phyloP scores from a whole-genome alignment of 805 yeast species.

The Metahyphopichia silvanorum region DNA sequence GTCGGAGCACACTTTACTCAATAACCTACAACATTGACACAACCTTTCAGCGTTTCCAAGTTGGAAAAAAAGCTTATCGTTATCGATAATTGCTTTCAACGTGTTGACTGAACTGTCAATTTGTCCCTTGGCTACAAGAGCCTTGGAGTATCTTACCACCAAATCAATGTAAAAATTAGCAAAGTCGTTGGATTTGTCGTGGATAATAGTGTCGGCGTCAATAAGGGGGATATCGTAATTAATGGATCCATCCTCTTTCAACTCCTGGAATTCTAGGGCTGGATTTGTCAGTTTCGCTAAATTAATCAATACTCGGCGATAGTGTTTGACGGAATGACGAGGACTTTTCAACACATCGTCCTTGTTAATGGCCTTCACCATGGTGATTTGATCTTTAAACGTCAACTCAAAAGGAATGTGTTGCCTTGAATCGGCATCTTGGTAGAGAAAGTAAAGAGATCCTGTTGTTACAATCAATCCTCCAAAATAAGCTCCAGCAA shows the following conservation, averaged over 20 bases:
- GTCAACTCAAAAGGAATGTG: constrained; percentile 38
- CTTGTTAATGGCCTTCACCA: constrained; percentile 41
- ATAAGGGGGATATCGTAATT: constrained; percentile 33
- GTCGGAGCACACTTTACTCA: constrained; percentile 23
- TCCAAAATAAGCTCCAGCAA: constrained; percentile 44
- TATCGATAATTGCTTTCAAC: constrained; percentile 26
- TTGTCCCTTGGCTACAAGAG: constrained; percentile 40
- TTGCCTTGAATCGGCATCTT: constrained; percentile 37
- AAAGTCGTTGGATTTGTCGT: constrained; percentile 26
- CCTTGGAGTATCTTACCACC: constrained; percentile 36
- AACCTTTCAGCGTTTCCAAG: constrained; percentile 40
- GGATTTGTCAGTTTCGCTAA: constrained; percentile 27
- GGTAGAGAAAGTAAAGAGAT: constrained; percentile 35
- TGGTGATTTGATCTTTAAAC: constrained; percentile 28
- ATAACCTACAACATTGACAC: constrained; percentile 36
- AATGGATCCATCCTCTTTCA: constrained; percentile 12
- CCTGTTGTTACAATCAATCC: constrained; percentile 37
- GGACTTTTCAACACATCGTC: constrained; percentile 42
- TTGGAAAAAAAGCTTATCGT: constrained; percentile 34
- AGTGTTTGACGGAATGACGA: constrained; percentile 41
- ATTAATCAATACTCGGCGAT: constrained; percentile 33
- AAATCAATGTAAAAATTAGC: constrained; percentile 43
- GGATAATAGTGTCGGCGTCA: constrained; percentile 24
- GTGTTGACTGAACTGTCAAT: constrained; percentile 25
- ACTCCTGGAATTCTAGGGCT: constrained; percentile 22